A percentile compares a stretch with the other conserved stretches of the same genome.
Conservation (phyloP, 2,329 filamentous ascomycete species). For the Lachnellula arida region DNA sequence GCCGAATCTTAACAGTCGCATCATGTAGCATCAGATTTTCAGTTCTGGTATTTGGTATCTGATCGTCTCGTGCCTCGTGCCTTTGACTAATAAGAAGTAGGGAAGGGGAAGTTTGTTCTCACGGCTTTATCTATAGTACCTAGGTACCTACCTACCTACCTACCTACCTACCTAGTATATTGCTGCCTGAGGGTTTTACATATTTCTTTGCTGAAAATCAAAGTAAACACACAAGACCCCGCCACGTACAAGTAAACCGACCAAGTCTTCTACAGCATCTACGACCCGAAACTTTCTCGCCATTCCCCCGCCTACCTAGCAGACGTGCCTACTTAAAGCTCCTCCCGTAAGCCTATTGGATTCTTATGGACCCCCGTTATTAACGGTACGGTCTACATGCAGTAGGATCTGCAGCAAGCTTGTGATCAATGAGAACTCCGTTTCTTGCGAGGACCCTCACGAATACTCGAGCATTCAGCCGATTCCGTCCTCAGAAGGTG, state of each 20-base stretch:
- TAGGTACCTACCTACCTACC: no score
- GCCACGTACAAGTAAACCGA: neutral
- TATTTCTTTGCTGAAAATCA: neutral
- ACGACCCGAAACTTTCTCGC: neutral
- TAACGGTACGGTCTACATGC: neutral
- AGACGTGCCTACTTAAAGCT: no score
- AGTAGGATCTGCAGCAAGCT: neutral
- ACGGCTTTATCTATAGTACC: no score
- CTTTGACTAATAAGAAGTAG: neutral
- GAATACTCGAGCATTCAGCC: neutral
- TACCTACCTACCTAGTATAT: no score
- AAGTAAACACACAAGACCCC: neutral
- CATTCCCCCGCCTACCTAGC: no score
- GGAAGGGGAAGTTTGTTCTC: no score
- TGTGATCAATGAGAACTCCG: conserved; percentile 13
- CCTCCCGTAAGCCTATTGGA: neutral
- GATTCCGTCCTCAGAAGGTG: conserved; percentile 10
- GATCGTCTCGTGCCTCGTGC: neutral
- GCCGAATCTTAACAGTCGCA: neutral
- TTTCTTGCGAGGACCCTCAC: conserved; percentile 5
- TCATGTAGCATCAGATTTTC: neutral
- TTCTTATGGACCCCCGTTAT: neutral
- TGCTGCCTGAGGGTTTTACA: neutral
- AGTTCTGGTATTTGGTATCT: neutral
- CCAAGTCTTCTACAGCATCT: neutral